Base-by-base conservation (phyloP, 176 grass and related monocot genomes). In the Carex pumila region DNA sequence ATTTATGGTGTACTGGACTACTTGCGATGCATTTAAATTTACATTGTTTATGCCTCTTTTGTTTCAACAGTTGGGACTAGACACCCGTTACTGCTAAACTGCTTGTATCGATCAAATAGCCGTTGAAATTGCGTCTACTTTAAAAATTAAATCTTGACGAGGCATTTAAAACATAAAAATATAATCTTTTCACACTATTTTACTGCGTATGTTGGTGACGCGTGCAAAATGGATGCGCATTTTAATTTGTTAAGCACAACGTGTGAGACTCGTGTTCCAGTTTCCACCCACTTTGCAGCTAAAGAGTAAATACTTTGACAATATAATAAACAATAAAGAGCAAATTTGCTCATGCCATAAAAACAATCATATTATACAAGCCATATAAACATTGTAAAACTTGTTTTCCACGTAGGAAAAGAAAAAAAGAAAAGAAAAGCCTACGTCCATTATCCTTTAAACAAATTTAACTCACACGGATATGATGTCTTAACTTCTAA, bases 211-310 rank as follows among this genome's bases (percentile, higher is more conserved):
- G 72, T 31, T 54, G 73, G 25, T 56, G 22, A 77, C 13, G 12
- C 22, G 73, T 77, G 73, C 50, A 54, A 77, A 55, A 77, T 15
- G 30, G 56, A 76, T 76, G 71, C 15, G 47, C 54, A 55, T 76
- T 76, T 25, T 31, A 76, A 31, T 77, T 77, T 55, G 50, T 34
- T 11, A 12, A 15, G 5, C 13, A 76, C 12, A 76, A 17, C 72
- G 56, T 56, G 72, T 77, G 72, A 55, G 49, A 53, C 72, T 22
- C 21, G 71, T 75, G 43, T 12, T 53, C 2, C 1, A 32, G 7
- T 43, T 43, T 15, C 13, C 12, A 37, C 32, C 65, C 31, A 39
- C 32, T 18, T 37, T 47, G 37, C 15, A 17, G 3, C 0, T 18
- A 58, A 32, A 65, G 10, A 31, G 63, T 37, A 67, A 67, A 67